A percentile compares a stretch with the other conserved stretches of the same genome.
Conservation (phyloP, 345 rosid species). For the Eucalyptus dawsonii region DNA sequence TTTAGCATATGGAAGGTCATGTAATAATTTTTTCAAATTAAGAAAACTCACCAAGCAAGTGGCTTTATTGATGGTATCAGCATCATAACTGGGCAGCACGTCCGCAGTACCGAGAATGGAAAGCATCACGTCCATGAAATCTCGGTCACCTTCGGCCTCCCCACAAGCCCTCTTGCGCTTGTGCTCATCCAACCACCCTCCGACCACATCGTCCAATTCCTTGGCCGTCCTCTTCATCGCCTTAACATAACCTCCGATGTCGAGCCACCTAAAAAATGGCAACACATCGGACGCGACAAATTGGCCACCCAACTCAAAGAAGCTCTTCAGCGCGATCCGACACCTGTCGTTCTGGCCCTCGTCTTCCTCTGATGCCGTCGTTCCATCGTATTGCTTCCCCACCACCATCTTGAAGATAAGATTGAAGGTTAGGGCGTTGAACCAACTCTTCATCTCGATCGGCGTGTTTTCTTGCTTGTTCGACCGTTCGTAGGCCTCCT, state of each 20-base stretch:
- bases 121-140: constrained; percentile 49
- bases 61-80: constrained; percentile 40
- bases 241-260: constrained; percentile 37
- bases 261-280: constrained; percentile 48
- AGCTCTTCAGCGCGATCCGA: constrained; percentile 15
- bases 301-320: constrained; percentile 33
- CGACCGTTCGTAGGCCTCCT: constrained; percentile 14
- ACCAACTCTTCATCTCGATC: constrained; percentile 23
- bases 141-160: background rate
- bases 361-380: background rate
- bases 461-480: background rate
- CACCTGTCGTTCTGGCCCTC: constrained; percentile 15
- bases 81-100: constrained; percentile 15
- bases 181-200: constrained; percentile 29
- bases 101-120: constrained; percentile 20
- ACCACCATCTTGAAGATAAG: constrained; percentile 3
- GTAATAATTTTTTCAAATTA: background rate
- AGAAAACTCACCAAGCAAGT: constrained; percentile 34
- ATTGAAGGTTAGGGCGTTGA: constrained; percentile 2
- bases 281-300: constrained; percentile 50
- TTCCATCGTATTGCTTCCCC: background rate
- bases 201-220: constrained; percentile 21
- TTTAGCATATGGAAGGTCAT: background rate
- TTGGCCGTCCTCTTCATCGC: constrained; percentile 50
- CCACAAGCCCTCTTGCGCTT: constrained; percentile 8